Evolutionary conservation across 371 early-diverging fungal genomes (phyloP), one percentile per base, ranked within the genome.

Genomic region (Nematocida sp.): DNA sequence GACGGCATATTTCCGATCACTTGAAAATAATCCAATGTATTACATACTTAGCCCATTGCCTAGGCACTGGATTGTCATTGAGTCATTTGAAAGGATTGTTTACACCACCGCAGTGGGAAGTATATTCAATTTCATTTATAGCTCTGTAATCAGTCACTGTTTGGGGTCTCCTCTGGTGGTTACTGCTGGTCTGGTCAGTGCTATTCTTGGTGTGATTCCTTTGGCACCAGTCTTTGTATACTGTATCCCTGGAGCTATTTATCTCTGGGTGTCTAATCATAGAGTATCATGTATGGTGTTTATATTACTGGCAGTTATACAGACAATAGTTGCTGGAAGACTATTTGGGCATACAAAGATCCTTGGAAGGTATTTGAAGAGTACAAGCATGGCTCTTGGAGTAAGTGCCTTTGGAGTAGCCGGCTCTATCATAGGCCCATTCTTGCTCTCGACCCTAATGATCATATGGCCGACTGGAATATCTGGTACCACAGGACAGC

Each of bases 351-450:
- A 37, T 35, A 13, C 13, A 7, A 49, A 11, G 17, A 15, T 2
- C 9, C 7, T 5, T 5, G 35, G 19, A 13, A 25, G 55, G 38
- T 25, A 25, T 35, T 13, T 52, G 29, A 32, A 35, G 34, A 58
- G 32, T 9, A 21, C 49, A 38, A 47, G 74, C 34, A 45, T 46
- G 23, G 47, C 47, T 23, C 27, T 57, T 9, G 74, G 74, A 1
- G 17, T 65, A 47, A 32, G 40, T 13, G 60, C 52, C n/a, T 70
- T 70, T 61, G 74, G 74, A 9, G 19, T 38, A 19, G n/a, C 61
- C 21, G 74, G 74, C 5, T 46, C 32, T 45, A 19, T 70, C 2
- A 9, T 70, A n/a, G 74, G 74, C 37, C 74, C 74, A 13, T 49
- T 70, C 31, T 38, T 70, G 0, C 48, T 64, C 27, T 53, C 31